Conservation (phyloP, 306 rosid genomes). For the Cucurbita moschata region DNA sequence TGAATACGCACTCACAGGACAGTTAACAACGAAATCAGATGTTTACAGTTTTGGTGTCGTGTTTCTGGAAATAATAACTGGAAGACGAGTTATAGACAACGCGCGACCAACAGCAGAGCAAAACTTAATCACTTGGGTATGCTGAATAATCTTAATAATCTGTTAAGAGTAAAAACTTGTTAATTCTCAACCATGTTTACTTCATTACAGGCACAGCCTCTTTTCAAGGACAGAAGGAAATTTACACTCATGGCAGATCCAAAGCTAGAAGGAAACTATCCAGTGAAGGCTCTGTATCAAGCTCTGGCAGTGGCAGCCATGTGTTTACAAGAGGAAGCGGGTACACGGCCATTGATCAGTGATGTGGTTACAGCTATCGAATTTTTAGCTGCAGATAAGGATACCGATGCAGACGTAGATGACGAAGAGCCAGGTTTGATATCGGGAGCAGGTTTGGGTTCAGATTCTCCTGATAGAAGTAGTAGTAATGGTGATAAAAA, state of each 20-base stretch:
- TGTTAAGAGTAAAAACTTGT: not conserved
- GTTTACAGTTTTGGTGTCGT: conserved; percentile 83
- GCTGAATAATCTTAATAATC: not conserved
- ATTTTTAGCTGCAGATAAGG: conserved; percentile 23
- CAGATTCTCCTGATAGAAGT: conserved; percentile 12
- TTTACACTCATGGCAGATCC: conserved; percentile 35
- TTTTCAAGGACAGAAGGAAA: conserved; percentile 56
- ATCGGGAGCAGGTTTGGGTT: not conserved
- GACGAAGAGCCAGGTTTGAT: not conserved
- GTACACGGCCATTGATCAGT: conserved; percentile 57
- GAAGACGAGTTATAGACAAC: too few relatives aligned
- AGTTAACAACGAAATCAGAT: conserved; percentile 67
- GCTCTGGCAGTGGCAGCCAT: conserved; percentile 92
- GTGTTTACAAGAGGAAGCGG: conserved; percentile 77
- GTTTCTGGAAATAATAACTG: not conserved
- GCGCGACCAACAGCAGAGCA: too few relatives aligned
- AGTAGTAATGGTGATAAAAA: conserved; percentile 10
- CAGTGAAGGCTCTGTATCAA: conserved; percentile 58
- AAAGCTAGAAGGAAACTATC: conserved; percentile 44
- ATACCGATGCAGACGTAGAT: conserved; percentile 11
- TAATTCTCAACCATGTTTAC: not conserved
- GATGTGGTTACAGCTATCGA: conserved; percentile 75
- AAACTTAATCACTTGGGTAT: not conserved
- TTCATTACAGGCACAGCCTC: conserved; percentile 62
- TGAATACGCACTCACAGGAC: conserved; percentile 77